Evolutionary conservation across 441 rosid species (phyloP).

Genomic region (Dalechampia spathulata): DNA sequence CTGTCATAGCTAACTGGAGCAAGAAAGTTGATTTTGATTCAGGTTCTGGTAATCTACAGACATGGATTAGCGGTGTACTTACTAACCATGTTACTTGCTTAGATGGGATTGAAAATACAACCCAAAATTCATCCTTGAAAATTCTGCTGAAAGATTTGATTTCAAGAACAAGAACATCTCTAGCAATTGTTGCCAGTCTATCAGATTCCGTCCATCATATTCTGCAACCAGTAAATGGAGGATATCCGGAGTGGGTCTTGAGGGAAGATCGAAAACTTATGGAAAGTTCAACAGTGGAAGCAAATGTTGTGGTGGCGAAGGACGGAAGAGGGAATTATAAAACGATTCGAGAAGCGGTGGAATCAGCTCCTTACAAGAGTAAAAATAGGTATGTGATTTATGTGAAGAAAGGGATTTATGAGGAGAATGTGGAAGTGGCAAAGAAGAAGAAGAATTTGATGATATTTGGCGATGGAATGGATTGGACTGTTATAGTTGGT

Average conservation of each 20-base stretch:
- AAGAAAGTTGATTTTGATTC: not conserved
- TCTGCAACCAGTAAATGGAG: constrained; percentile 2
- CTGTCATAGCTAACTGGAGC: constrained; percentile 5
- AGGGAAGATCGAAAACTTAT: not conserved
- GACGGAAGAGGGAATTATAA: constrained; percentile 36
- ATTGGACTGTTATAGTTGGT: constrained; percentile 62
- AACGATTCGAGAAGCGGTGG: constrained; percentile 63
- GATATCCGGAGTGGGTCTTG: constrained; percentile 9
- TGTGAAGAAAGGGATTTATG: constrained; percentile 53
- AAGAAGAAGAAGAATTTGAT: constrained; percentile 62
- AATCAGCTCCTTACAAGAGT: constrained; percentile 41
- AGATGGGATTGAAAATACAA: not conserved
- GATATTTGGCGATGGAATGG: constrained; percentile 69
- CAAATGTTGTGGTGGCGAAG: constrained; percentile 53
- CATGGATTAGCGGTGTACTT: constrained; percentile 15
- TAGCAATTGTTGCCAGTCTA: constrained; percentile 4
- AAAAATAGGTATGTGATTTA: constrained; percentile 41
- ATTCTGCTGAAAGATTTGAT: constrained; percentile 4
- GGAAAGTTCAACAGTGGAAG: constrained; percentile 16
- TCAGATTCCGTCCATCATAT: not conserved
- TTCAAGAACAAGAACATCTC: constrained; percentile 10
- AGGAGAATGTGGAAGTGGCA: constrained; percentile 62
- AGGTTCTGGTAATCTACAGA: constrained; percentile 4
- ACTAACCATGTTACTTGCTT: constrained; percentile 17
- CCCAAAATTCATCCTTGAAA: not conserved